Conservation (phyloP, 208 protist genomes). For the Blastocrithidia nonstop region DNA sequence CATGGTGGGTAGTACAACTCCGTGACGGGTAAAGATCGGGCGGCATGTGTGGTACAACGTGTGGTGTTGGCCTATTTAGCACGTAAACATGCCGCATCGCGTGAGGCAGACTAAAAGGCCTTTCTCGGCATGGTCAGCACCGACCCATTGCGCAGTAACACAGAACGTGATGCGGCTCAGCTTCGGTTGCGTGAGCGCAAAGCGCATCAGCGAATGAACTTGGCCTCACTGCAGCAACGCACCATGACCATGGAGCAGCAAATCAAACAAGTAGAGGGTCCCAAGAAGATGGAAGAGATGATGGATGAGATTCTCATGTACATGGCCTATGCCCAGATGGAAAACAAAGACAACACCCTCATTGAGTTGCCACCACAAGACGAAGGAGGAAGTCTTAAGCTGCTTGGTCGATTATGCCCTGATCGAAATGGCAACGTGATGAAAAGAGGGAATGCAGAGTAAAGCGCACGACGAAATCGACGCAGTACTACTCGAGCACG, state of each 20-base stretch:
- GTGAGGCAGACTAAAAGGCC: slow-evolving; percentile 67
- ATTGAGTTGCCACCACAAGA: slow-evolving; percentile 66
- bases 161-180: slow-evolving; percentile 12
- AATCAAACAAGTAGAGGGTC: slow-evolving; percentile 82
- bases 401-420: slow-evolving; percentile 20
- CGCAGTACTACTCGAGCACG: background rate
- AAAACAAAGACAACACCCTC: slow-evolving; percentile 28
- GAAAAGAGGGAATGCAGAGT: background rate
- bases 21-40: slow-evolving; percentile 60
- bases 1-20: slow-evolving; percentile 45
- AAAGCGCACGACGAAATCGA: background rate
- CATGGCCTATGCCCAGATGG: slow-evolving; percentile 80
- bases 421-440: background rate
- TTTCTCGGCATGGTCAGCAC: slow-evolving; percentile 77
- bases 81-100: slow-evolving; percentile 40
- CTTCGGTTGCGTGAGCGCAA: slow-evolving; percentile 48
- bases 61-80: slow-evolving; percentile 74
- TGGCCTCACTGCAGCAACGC: slow-evolving; percentile 69
- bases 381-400: slow-evolving; percentile 69
- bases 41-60: slow-evolving; percentile 83
- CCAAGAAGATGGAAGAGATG: slow-evolving; percentile 89
- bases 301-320: slow-evolving; percentile 84
- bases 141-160: slow-evolving; percentile 14
- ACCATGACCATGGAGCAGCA: slow-evolving; percentile 52
- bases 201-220: slow-evolving; percentile 77